These are phyloP conservation scores for Tetrahymena elliotti DNA, from an alignment of 73 alveolate genomes.

Conservation along the genomic window DNA sequence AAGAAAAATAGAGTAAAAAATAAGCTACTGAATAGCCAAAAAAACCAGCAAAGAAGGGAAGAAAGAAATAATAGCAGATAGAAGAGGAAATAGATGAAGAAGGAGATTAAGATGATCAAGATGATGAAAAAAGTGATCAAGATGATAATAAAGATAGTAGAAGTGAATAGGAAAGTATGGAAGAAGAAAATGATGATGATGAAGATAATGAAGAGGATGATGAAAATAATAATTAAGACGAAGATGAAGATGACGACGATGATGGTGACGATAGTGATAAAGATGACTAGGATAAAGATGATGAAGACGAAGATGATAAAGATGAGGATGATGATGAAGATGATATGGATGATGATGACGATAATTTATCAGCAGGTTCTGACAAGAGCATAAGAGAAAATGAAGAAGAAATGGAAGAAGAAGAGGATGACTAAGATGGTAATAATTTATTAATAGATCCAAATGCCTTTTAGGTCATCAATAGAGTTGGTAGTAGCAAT, in stretches of 20 bases:
- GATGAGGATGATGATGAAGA: not conserved
- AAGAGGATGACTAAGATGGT: not conserved
- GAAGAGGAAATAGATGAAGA: not conserved
- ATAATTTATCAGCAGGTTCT: not conserved
- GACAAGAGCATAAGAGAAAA: not conserved
- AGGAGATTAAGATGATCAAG: not conserved
- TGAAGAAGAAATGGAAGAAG: not conserved
- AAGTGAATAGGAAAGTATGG: not conserved
- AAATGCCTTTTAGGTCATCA: not conserved
- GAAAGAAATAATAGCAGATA: not conserved
- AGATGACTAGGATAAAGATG: not conserved
- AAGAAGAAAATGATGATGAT: conserved; percentile 1
- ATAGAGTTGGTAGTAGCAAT: not conserved
- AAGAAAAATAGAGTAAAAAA: not conserved
- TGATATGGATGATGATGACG: conserved; percentile 2
- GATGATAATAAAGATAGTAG: not conserved
- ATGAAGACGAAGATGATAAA: not conserved
- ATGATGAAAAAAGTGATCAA: not conserved
- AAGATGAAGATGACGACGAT: not conserved
- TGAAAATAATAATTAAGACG: not conserved
- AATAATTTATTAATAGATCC: not conserved
- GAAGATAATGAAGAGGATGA: not conserved
- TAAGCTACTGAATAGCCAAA: not conserved
- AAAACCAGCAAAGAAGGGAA: not conserved
- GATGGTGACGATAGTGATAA: not conserved